Percentiles rank a stretch among this genome's conserved stretches.
phyloP scores from a whole-genome alignment of 768 basidiomycete species.

The Macrolepiota fuliginosa region DNA sequence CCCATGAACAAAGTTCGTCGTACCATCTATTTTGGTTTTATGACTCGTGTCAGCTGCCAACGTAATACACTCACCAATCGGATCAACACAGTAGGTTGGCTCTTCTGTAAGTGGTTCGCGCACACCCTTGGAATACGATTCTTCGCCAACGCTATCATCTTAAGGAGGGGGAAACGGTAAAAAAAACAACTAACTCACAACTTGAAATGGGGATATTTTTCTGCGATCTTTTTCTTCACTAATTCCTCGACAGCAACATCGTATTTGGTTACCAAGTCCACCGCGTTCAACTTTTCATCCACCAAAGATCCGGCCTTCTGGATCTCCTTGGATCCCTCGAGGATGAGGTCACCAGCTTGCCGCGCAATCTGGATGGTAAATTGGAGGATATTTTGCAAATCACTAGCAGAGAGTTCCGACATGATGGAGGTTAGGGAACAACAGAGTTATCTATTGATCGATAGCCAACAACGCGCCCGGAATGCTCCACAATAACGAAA shows the following conservation, averaged over 20 bases:
- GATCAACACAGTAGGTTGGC: constrained; percentile 96
- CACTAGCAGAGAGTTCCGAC: constrained; percentile 41
- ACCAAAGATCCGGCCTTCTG: constrained; percentile 48
- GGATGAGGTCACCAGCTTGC: constrained; percentile 71
- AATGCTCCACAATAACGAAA: background rate
- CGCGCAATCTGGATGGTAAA: constrained; percentile 75
- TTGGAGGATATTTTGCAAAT: constrained; percentile 59
- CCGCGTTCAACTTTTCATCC: constrained; percentile 89
- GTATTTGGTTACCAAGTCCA: constrained; percentile 93
- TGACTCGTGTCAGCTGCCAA: background rate
- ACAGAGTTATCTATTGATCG: constrained; percentile 3
- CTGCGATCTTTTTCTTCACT: constrained; percentile 65
- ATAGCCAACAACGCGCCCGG: background rate
- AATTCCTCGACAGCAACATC: constrained; percentile 89
- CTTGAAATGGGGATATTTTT: constrained; percentile 69
- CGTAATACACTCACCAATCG: constrained; percentile 60
- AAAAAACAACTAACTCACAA: constrained; percentile 58
- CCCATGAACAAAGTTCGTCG: constrained; percentile 85
- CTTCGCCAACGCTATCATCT: constrained; percentile 80
- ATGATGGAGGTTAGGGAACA: constrained; percentile 14
- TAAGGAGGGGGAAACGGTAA: background rate
- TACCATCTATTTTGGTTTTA: constrained; percentile 55
- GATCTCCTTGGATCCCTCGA: constrained; percentile 76
- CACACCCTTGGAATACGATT: constrained; percentile 80
- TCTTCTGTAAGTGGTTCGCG: constrained; percentile 73